These are phyloP conservation scores for Prototheca wickerhamii DNA, from an alignment of 163 green algal species.

Conservation along the genomic window DNA sequence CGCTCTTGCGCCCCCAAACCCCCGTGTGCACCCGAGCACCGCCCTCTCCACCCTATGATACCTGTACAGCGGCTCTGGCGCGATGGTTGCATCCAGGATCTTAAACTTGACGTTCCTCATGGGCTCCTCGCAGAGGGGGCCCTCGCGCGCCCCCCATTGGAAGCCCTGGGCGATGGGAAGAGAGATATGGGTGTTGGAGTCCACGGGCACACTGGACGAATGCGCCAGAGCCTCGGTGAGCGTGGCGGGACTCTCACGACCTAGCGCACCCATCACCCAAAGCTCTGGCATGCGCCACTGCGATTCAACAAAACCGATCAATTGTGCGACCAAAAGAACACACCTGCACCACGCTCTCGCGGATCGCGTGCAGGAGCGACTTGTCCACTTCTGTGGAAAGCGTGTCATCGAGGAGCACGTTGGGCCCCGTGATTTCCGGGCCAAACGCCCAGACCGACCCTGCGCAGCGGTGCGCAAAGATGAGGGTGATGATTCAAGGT, in stretches of 20 bases:
- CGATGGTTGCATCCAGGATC: constrained; percentile 79
- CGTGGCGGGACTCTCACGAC: no score
- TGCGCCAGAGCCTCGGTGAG: no score
- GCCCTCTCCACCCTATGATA: constrained; percentile 17
- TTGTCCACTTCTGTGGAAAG: constrained; percentile 90
- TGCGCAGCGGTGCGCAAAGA: background rate
- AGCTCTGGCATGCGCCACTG: no score
- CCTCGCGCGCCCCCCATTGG: constrained; percentile 84
- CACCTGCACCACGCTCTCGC: constrained; percentile 80
- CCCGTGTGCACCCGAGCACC: background rate
- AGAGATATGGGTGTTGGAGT: background rate
- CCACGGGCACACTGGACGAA: no score
- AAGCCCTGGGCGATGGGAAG: constrained; percentile 63
- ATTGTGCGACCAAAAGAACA: constrained; percentile 20
- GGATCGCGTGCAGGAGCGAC: constrained; percentile 67
- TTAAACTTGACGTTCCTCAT: constrained; percentile 97
- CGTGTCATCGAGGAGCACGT: constrained; percentile 94
- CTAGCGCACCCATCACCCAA: no score
- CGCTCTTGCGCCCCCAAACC: no score
- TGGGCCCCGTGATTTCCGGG: constrained; percentile 78
- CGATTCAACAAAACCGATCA: background rate
- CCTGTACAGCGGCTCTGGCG: constrained; percentile 71
- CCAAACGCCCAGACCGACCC: constrained; percentile 95
- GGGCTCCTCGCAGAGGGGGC: constrained; percentile 95
- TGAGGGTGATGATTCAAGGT: background rate